A percentile compares a stretch with the other conserved stretches of the same genome.
These are phyloP conservation scores for Phytophthora chlamydospora DNA, from an alignment of 352 stramenopile genomes.

Conservation along the genomic window DNA sequence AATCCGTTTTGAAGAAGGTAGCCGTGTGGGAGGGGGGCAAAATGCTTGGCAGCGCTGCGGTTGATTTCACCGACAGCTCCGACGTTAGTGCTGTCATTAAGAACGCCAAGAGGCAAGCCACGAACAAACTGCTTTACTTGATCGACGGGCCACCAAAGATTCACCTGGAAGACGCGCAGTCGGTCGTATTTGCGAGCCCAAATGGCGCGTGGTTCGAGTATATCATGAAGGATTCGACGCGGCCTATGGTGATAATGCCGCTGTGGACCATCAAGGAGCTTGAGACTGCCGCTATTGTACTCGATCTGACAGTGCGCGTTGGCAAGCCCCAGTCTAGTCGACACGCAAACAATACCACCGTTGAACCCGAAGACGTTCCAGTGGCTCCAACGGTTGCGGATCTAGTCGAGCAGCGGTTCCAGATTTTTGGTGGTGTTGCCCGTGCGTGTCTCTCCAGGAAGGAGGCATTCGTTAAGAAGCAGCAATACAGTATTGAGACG, in stretches of 20 bases:
- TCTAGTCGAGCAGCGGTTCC: background rate
- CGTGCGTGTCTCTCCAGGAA: no score
- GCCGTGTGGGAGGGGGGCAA: no score
- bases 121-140: background rate
- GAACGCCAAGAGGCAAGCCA: background rate
- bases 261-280: background rate
- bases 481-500: background rate
- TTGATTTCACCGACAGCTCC: no score
- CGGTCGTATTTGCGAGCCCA: background rate
- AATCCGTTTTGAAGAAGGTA: no score
- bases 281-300: background rate
- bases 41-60: no score
- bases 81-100: no score
- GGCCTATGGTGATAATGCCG: no score
- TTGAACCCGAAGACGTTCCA: background rate
- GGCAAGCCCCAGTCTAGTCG: background rate
- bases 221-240: background rate
- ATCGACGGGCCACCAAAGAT: no score
- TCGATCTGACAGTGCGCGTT: background rate
- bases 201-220: background rate
- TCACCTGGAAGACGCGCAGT: no score
- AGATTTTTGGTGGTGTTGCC: background rate
- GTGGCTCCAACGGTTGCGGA: background rate
- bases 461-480: no score
- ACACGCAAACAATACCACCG: background rate